Evolutionary conservation across 495 filamentous ascomycete genomes (phyloP), one percentile per base, ranked within the genome.

Genomic region (Lindgomyces ingoldianus): DNA sequence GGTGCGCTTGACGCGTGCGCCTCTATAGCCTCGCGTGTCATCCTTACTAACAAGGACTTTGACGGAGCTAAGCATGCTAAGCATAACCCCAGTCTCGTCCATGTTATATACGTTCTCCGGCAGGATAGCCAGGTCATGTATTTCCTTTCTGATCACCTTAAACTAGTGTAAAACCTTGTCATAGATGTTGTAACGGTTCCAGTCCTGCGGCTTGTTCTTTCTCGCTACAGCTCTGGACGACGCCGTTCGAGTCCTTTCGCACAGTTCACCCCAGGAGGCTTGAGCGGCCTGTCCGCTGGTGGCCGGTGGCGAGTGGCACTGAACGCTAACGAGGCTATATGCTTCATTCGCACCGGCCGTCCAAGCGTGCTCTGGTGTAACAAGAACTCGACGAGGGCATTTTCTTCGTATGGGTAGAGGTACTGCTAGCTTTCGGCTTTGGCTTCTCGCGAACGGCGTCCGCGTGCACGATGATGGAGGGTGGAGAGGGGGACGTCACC

Each of bases 311-410:
- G 45, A 21, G 54, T 30, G 45, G 50, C 45, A 48, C 54, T 51
- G 25, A 65, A 65, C 27, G 62, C 62, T 59, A 65, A 19, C 22
- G 27, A 49, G 36, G 54, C 39, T 65, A 65, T 55, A 39, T 59
- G 36, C 54, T 59, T 59, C 14, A 65, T 51, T 57, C 54, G 62
- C n/a, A 65, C 54, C 41, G 54, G 54, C 2, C 18, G 49, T 51
- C 62, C 62, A 53, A 59, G 46, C 14, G 29, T 42, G 49, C 27
- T 22, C 16, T 19, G 8, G 4, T 65, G 62, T 41, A 29, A 12
- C 26, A 59, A 19, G 24, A 59, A 65, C 12, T 64, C 22, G 29
- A 49, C 51, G 41, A 58, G 12, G 26, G 36, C 60, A n/a, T 64
- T 57, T 21, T 58, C 60, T 64, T 64, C 60, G 18, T n/a, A 64